phyloP scores from a whole-genome alignment of 352 stramenopile species.

The Phytophthora niederhauseri region DNA sequence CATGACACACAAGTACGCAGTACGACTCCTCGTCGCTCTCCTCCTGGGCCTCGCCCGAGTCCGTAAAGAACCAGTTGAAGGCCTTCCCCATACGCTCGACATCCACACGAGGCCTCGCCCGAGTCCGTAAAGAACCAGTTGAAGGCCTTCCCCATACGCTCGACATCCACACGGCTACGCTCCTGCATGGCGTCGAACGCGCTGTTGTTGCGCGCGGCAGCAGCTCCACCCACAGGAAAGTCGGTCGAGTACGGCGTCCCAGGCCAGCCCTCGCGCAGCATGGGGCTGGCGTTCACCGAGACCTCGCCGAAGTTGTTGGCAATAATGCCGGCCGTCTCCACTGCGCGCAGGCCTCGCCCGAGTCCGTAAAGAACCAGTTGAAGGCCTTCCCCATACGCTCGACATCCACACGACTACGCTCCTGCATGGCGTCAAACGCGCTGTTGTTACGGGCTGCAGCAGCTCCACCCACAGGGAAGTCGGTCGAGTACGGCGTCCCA shows the following conservation, averaged over 20 bases:
- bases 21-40: constrained; percentile 61
- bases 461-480: constrained; percentile 24
- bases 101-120: constrained; percentile 3
- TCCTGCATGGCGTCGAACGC: constrained; percentile 33
- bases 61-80: constrained; percentile 56
- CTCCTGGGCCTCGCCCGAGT: constrained; percentile 26
- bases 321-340: constrained; percentile 76
- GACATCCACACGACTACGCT: constrained; percentile 51
- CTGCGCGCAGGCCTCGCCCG: constrained; percentile 40
- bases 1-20: constrained; percentile 82
- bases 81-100: constrained; percentile 69
- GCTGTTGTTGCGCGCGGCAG: constrained; percentile 29
- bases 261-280: constrained; percentile 83
- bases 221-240: constrained; percentile 18
- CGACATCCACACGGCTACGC: constrained; percentile 47
- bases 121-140: constrained; percentile 45
- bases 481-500: constrained; percentile 59
- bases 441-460: constrained; percentile 29
- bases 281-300: constrained; percentile 38
- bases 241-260: constrained; percentile 62
- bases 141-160: constrained; percentile 73
- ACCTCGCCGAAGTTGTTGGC: constrained; percentile 54
- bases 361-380: constrained; percentile 45
- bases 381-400: constrained; percentile 74
- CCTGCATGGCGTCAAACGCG: constrained; percentile 25